A percentile compares a stretch with the other conserved stretches of the same genome.
Evolutionary conservation across 768 basidiomycete species (phyloP).

Genomic region (Boletales sp.): DNA sequence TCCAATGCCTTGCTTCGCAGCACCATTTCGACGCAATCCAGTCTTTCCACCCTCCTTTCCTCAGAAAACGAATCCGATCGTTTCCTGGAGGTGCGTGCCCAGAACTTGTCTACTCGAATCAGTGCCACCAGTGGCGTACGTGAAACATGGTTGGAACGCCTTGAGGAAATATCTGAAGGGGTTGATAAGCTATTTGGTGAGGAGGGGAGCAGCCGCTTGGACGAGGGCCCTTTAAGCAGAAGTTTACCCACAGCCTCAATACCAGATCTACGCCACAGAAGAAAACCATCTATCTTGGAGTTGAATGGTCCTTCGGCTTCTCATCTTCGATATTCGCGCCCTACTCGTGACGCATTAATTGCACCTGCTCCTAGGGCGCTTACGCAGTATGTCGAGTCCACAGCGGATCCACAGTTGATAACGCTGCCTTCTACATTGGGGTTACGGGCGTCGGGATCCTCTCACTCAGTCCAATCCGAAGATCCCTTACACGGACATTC

Average conservation of each 20-base stretch:
- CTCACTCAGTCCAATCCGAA: conserved; percentile 17
- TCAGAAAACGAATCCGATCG: conserved; percentile 45
- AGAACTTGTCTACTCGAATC: conserved; percentile 51
- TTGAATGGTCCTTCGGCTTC: conserved; percentile 24
- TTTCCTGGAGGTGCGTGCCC: conserved; percentile 45
- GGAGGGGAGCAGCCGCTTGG: conserved; percentile 9
- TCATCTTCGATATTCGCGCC: conserved; percentile 49
- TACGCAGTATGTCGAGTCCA: conserved; percentile 67
- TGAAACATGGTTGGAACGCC: conserved; percentile 61
- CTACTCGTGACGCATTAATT: conserved; percentile 52
- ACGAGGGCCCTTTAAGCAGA: conserved; percentile 35
- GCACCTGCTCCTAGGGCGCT: conserved; percentile 71
- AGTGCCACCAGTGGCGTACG: conserved; percentile 41
- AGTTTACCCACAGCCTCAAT: conserved; percentile 42
- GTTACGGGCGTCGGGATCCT: conserved; percentile 40
- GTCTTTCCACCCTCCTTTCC: conserved; percentile 46
- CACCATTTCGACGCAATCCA: conserved; percentile 68
- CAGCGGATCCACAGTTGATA: conserved; percentile 50
- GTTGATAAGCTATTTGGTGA: conserved; percentile 57
- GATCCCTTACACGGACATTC: not conserved
- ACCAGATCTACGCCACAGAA: conserved; percentile 32
- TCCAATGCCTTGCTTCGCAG: conserved; percentile 77
- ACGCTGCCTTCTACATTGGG: conserved; percentile 70
- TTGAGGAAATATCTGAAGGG: conserved; percentile 60
- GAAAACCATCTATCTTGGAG: conserved; percentile 47